Evolutionary conservation across 129 eudicot species (phyloP).

Genomic region (Oenanthe sinensis): DNA sequence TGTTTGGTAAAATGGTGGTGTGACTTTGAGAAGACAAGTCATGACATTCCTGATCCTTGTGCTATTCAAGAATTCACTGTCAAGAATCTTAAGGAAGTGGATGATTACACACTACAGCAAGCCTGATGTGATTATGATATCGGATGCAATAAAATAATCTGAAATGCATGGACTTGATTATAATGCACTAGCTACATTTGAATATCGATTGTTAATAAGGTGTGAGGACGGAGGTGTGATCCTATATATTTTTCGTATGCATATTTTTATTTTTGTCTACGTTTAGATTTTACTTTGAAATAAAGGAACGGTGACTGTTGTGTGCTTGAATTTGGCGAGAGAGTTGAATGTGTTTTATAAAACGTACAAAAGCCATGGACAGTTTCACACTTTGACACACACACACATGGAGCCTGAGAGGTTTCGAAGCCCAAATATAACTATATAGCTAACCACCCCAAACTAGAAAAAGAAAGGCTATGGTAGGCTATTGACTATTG

Average conservation of each 20-base stretch:
- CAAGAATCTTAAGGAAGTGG: slow-evolving; percentile 53
- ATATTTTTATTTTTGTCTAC: neutral
- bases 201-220: neutral
- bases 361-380: too few relatives aligned
- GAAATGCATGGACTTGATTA: neutral
- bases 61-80: slow-evolving; percentile 49
- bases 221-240: neutral
- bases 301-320: neutral
- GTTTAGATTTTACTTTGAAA: neutral
- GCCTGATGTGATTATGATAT: neutral
- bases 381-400: too few relatives aligned
- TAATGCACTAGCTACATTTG: neutral
- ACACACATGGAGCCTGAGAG: too few relatives aligned
- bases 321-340: neutral
- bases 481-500: too few relatives aligned
- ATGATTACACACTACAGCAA: slow-evolving; percentile 28
- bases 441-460: too few relatives aligned
- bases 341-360: too few relatives aligned
- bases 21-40: slow-evolving; percentile 68
- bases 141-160: neutral
- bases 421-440: too few relatives aligned
- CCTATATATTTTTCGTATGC: neutral
- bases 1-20: slow-evolving; percentile 61
- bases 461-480: too few relatives aligned
- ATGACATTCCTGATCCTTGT: slow-evolving; percentile 59